phyloP scores from a whole-genome alignment of 2,329 filamentous ascomycete species.

The Aureobasidium sp. region DNA sequence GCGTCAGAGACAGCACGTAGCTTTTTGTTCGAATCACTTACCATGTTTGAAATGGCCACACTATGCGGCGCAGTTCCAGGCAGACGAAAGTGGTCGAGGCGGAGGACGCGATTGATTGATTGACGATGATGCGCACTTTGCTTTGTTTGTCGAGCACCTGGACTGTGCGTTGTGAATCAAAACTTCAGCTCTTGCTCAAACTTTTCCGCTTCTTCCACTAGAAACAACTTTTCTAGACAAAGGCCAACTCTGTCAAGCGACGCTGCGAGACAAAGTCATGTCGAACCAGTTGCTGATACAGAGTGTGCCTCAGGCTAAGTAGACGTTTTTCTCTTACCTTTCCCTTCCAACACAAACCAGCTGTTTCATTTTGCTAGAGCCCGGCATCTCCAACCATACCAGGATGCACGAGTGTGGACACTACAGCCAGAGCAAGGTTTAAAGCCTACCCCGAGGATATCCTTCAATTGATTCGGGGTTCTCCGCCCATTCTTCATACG shows the following conservation, averaged over 20 bases:
- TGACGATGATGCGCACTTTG: constrained; percentile 1
- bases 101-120: constrained; percentile 1
- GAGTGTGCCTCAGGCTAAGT: not conserved
- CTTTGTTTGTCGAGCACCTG: constrained; percentile 5
- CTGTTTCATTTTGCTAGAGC: constrained; percentile 37
- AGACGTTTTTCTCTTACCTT: not conserved
- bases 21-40: not conserved
- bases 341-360: constrained; percentile 11
- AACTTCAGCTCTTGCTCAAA: not conserved
- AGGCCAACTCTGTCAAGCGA: not conserved
- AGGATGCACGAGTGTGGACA: constrained; percentile 36
- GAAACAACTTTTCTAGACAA: not conserved
- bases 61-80: not conserved
- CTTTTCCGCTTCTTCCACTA: not conserved
- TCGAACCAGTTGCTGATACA: not conserved
- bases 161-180: constrained; percentile 3
- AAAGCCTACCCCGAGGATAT: constrained; percentile 12
- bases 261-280: not conserved
- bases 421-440: constrained; percentile 29
- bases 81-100: not conserved
- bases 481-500: not conserved
- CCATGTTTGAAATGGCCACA: not conserved
- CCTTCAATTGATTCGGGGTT: not conserved
- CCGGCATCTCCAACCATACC: constrained; percentile 27
- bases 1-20: not conserved